Base-by-base conservation (phyloP, 2,329 filamentous ascomycete species). In the Zasmidium citrigriseum region DNA sequence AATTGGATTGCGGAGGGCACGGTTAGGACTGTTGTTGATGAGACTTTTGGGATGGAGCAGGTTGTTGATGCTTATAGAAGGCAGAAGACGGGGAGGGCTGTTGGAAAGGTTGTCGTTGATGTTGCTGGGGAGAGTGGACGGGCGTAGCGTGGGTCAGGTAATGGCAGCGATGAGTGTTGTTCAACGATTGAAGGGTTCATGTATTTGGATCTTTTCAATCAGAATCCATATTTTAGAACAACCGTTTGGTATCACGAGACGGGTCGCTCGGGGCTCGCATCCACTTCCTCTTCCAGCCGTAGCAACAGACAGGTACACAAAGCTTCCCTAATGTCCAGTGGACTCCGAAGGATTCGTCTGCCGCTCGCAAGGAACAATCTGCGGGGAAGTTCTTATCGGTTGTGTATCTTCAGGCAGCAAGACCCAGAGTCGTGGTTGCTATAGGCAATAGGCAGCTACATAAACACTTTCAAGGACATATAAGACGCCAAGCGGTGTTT, bases 1-100 rank as follows among this genome's bases (percentile, higher is more conserved):
- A 67, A 75, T 51, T 85, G 81, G 83, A 74, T 89, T 71, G 69
- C 74, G 20, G 80, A 87, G 63, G 84, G 83, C 1, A 87, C 83
- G 68, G 63, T 89, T 22, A 82, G 78, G 72, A 69, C 78, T 1
- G 77, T 85, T 0, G 71, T 88, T 45, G 86, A 87, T 66, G 75
- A 80, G 59, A 74, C 75, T 1, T 86, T 81, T 64, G 73, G 77
- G 12, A 83, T 84, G 66, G 82, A 84, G 47, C 79, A 88, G 57
- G 80, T 77, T 1, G 78, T 80, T 0, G 78, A 81, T 66, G 86
- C 84, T 1, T 86, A 83, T 70, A 78, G 81, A 69, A 84, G 78
- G 67, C 67, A 88, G 66, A 86, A 82, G 73, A 81, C 75, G 0
- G 81, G 82, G 0, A 77, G 80, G 27, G 77, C 82, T 1, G 81